These are phyloP conservation scores for Lithohypha guttulata DNA, from an alignment of 2,329 filamentous ascomycete genomes.

Conservation along the genomic window DNA sequence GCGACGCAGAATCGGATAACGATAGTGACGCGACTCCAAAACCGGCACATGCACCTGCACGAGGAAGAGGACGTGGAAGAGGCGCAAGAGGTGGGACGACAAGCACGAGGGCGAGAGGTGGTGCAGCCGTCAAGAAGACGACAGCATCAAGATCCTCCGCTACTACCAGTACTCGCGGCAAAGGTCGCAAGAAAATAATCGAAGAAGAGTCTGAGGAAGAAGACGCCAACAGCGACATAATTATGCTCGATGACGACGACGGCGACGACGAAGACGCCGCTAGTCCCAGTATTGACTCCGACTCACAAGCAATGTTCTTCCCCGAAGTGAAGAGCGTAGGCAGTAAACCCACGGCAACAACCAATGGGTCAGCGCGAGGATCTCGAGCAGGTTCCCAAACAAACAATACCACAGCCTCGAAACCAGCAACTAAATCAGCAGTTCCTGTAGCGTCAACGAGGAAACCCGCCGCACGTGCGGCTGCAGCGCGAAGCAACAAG, in stretches of 20 bases:
- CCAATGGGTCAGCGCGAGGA: neutral
- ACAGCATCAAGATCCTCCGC: slow-evolving; percentile 27
- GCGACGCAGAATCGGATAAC: slow-evolving; percentile 31
- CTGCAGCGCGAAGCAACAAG: slow-evolving; percentile 14
- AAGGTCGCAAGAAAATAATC: slow-evolving; percentile 21
- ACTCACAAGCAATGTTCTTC: slow-evolving; percentile 22
- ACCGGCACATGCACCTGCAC: slow-evolving; percentile 31
- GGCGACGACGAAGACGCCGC: slow-evolving; percentile 23
- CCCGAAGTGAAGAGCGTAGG: slow-evolving; percentile 13
- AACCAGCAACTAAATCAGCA: slow-evolving; percentile 17
- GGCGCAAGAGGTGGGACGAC: slow-evolving; percentile 34
- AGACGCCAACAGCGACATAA: slow-evolving; percentile 29
- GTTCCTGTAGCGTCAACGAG: slow-evolving; percentile 17
- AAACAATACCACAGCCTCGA: slow-evolving; percentile 12
- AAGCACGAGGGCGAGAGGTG: slow-evolving; percentile 12
- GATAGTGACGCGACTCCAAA: slow-evolving; percentile 35
- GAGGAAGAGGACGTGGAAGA: slow-evolving; percentile 38
- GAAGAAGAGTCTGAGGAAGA: slow-evolving; percentile 27
- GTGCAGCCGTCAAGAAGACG: slow-evolving; percentile 24
- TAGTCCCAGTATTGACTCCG: slow-evolving; percentile 10
- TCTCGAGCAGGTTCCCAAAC: slow-evolving; percentile 8
- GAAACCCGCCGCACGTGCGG: slow-evolving; percentile 30
- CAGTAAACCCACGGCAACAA: slow-evolving; percentile 4
- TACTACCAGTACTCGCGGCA: slow-evolving; percentile 20
- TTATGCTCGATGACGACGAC: slow-evolving; percentile 30